Evolutionary conservation across 2,329 filamentous ascomycete genomes (phyloP).

Genomic region (Fusarium drepaniforme): DNA sequence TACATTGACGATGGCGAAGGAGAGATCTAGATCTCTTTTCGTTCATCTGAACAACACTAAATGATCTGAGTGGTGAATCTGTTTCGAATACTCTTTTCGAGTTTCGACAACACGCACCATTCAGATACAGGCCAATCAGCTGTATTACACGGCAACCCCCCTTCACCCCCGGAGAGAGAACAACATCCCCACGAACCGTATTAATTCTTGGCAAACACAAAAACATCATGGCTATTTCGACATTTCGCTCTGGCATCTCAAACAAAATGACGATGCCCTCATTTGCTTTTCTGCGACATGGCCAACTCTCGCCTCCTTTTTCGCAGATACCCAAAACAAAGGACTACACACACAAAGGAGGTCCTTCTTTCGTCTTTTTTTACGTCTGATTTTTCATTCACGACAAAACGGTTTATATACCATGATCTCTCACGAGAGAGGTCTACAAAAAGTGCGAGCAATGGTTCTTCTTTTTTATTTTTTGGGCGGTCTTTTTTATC

Average conservation of each 20-base stretch:
- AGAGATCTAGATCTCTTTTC: slow-evolving; percentile 47
- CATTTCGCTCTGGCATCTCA: slow-evolving; percentile 14
- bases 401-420: slow-evolving; percentile 10
- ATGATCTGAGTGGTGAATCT: neutral
- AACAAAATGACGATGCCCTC: neutral
- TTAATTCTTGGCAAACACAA: slow-evolving; percentile 8
- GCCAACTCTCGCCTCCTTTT: neutral
- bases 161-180: neutral
- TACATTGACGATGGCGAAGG: slow-evolving; percentile 44
- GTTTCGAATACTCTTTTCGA: neutral
- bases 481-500: neutral
- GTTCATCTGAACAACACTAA: neutral
- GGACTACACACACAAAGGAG: neutral
- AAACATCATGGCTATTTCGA: slow-evolving; percentile 10
- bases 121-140: neutral
- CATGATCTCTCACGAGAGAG: slow-evolving; percentile 10
- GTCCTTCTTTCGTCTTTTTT: neutral
- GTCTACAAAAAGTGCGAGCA: neutral
- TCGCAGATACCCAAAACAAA: slow-evolving; percentile 25
- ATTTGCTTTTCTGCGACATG: neutral
- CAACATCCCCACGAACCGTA: neutral
- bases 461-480: neutral
- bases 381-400: neutral
- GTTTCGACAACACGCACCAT: neutral
- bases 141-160: slow-evolving; percentile 18